phyloP scores from a whole-genome alignment of 139 green algal genomes.

The Medakamo hakoo region DNA sequence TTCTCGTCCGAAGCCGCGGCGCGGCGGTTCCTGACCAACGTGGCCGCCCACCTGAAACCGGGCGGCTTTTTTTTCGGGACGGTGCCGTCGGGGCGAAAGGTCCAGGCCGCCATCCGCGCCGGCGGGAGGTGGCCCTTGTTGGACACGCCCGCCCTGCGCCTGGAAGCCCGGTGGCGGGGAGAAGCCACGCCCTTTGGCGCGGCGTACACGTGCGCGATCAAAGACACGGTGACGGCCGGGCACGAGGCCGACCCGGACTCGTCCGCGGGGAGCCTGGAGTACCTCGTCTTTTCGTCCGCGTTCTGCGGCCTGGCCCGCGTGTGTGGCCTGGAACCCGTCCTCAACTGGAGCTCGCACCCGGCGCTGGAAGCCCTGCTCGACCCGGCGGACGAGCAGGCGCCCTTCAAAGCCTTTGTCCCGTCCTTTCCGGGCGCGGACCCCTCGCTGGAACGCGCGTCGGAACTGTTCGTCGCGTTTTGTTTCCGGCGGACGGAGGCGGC shows the following conservation, averaged over 20 bases:
- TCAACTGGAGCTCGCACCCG: slow-evolving; percentile 19
- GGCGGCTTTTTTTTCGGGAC: slow-evolving; percentile 76
- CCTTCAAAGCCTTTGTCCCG: slow-evolving; percentile 61
- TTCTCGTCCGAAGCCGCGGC: slow-evolving; percentile 37
- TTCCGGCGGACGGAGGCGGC: slow-evolving; percentile 1
- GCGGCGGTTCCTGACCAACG: slow-evolving; percentile 53
- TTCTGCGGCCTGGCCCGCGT: slow-evolving; percentile 32
- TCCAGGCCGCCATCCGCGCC: slow-evolving; percentile 28
- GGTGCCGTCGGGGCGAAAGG: slow-evolving; percentile 49
- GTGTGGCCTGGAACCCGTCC: slow-evolving; percentile 39
- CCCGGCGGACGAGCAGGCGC: slow-evolving; percentile 24
- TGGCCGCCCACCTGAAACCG: slow-evolving; percentile 55
- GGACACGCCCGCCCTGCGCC: slow-evolving; percentile 31
- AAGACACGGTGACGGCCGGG: slow-evolving; percentile 56
- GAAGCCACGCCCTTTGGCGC: slow-evolving; percentile 29
- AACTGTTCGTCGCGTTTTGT: slow-evolving; percentile 23
- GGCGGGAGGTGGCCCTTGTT: slow-evolving; percentile 4
- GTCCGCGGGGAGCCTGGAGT: slow-evolving; percentile 49
- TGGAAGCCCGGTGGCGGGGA: slow-evolving; percentile 45
- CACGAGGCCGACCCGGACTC: not conserved
- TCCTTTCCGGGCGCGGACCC: slow-evolving; percentile 23
- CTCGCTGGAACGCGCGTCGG: slow-evolving; percentile 12
- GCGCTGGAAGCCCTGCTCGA: slow-evolving; percentile 26
- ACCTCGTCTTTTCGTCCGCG: slow-evolving; percentile 46
- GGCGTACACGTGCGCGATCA: slow-evolving; percentile 56